Conservation (phyloP, 148 eudicot species). For the Vaccinium macrocarpon region DNA sequence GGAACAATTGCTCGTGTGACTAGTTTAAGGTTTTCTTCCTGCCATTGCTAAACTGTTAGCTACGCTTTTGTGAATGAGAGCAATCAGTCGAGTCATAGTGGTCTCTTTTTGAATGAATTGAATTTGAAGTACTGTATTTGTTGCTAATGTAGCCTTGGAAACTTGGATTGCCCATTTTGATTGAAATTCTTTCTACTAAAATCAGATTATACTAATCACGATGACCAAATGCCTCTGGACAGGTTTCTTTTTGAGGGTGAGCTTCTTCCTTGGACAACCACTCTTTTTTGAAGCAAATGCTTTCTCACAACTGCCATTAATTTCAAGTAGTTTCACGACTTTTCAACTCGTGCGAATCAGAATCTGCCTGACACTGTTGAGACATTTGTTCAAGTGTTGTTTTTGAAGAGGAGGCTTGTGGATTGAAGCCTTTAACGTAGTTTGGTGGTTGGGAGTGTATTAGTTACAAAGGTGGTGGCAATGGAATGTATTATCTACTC, state of each 20-base stretch:
- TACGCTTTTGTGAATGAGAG: neutral
- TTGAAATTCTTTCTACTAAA: neutral
- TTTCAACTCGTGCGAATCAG: neutral
- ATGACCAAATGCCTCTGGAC: neutral
- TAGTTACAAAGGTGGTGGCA: neutral
- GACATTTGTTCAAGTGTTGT: neutral
- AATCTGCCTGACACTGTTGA: neutral
- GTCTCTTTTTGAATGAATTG: neutral
- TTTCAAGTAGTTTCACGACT: neutral
- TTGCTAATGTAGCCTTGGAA: neutral
- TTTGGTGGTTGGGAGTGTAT: neutral
- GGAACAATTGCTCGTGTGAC: neutral
- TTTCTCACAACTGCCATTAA: neutral
- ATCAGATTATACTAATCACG: neutral
- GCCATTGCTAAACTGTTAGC: neutral
- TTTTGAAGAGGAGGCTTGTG: slow-evolving; percentile 14
- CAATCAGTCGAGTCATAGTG: neutral
- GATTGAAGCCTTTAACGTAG: neutral
- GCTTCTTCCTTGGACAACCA: slow-evolving; percentile 8
- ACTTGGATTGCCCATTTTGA: neutral
- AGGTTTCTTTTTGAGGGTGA: neutral
- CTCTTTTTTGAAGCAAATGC: neutral
- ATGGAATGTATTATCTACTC: slow-evolving; percentile 5
- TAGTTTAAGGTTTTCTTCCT: neutral
- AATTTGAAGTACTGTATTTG: neutral